Evolutionary conservation across 129 eudicot genomes (phyloP), one percentile per base, ranked within the genome.

Genomic region (Pseudognaphalium luteoalbum): DNA sequence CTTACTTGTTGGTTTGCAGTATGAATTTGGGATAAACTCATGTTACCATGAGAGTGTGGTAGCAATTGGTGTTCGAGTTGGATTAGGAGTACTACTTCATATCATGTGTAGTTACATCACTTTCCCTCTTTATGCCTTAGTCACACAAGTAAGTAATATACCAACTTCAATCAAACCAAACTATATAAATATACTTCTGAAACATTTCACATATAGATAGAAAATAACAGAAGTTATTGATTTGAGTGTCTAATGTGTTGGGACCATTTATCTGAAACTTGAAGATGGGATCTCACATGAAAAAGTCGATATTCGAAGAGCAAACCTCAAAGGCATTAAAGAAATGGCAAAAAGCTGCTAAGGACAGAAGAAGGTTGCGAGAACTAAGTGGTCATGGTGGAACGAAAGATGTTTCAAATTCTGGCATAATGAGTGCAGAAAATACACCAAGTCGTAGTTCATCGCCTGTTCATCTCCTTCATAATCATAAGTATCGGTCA

Each of bases 281-380:
- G 32, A 35, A 91, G 97, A 91, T 91, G 97, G 97, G 97, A 81
- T 84, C 97, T 20, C 87, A 88, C 75, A 88, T 88, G 94, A 88
- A 91, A 83, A 81, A 28, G 80, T 67, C 97, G 7, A 91, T 91
- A 14, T 91, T 91, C 21, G 93, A 91, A 80, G 91, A 88, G 37
- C 97, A 91, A 79, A 91, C 94, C 0, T 47, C 97, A 29, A 91
- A 84, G 68, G 97, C 97, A 11, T 73, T 91, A 10, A 91, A 79
- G 84, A 91, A 91, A 71, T 91, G 97, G 97, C 93, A 81, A n/a
- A 75, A 84, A 59, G 81, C 90, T 4, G 97, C 91, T 1, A 88
- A 80, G 71, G 81, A 82, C 12, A 88, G 78, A 76, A 91, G 81
- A 78, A 91, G 77, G 68, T 12, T 59, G 62, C 82, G 85, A 37